phyloP scores from a whole-genome alignment of 192 early-diverging fungal genomes.

The Mortierella claussenii region DNA sequence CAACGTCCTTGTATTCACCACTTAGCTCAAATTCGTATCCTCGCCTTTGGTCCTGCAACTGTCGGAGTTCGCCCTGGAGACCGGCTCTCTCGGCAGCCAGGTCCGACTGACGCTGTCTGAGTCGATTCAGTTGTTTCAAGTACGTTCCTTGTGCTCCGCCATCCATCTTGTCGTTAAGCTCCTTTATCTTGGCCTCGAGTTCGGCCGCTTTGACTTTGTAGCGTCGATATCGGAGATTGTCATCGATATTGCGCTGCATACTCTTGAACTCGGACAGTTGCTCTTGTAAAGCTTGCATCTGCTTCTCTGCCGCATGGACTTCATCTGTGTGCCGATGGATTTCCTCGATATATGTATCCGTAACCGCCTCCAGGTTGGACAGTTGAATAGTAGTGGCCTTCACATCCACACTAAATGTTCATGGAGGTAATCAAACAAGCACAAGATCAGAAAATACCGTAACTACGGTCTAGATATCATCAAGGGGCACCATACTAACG shows the following conservation, averaged over 20 bases:
- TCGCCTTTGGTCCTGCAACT: constrained; percentile 79
- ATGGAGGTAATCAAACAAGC: neutral
- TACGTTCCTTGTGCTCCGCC: constrained; percentile 44
- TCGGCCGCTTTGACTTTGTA: constrained; percentile 38
- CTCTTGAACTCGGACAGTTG: constrained; percentile 43
- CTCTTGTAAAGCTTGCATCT: constrained; percentile 51
- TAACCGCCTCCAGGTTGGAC: constrained; percentile 25
- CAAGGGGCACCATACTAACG: too few relatives aligned
- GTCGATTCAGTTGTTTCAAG: constrained; percentile 58
- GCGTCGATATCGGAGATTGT: constrained; percentile 56
- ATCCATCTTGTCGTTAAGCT: constrained; percentile 33
- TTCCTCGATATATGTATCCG: constrained; percentile 25
- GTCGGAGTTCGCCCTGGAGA: constrained; percentile 80
- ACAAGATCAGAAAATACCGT: neutral
- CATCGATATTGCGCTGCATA: constrained; percentile 56
- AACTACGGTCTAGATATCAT: neutral
- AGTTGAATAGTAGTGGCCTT: constrained; percentile 22
- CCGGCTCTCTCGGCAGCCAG: constrained; percentile 59
- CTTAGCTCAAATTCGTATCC: constrained; percentile 69
- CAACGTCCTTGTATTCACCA: constrained; percentile 82
- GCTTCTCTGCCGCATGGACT: constrained; percentile 30
- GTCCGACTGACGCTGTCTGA: constrained; percentile 54
- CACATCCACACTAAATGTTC: constrained; percentile 9
- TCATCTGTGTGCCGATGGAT: constrained; percentile 26
- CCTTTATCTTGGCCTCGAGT: constrained; percentile 53